Evolutionary conservation across 2,329 filamentous ascomycete genomes (phyloP).

Genomic region (Madurella fahalii): DNA sequence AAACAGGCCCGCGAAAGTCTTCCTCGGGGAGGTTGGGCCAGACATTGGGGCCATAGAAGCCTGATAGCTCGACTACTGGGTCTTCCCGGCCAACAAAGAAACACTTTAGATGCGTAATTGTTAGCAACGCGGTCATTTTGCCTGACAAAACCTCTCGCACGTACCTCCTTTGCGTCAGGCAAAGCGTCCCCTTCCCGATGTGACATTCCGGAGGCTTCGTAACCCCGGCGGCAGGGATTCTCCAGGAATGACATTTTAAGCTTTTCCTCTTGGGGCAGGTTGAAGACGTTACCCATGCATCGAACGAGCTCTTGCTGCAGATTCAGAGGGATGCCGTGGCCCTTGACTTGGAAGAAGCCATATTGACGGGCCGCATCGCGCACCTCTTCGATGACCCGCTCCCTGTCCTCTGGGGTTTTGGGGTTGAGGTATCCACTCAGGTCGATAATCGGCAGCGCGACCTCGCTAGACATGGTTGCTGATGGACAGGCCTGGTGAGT

Average conservation of each 20-base stretch:
- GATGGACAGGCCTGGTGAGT: too few relatives aligned
- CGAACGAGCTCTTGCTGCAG: conserved; percentile 13
- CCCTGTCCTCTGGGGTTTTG: too few relatives aligned
- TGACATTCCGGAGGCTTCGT: conserved; percentile 24
- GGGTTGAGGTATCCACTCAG: too few relatives aligned
- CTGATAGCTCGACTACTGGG: conserved; percentile 21
- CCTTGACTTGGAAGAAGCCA: conserved; percentile 26
- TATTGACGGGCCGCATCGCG: conserved; percentile 13
- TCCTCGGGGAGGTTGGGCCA: conserved; percentile 31
- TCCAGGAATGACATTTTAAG: conserved; percentile 15
- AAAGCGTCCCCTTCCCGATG: conserved; percentile 21
- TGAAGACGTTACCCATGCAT: conserved; percentile 16
- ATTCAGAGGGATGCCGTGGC: conserved; percentile 22
- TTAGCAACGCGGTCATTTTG: too few relatives aligned
- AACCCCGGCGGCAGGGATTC: conserved; percentile 26
- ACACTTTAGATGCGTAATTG: conserved; percentile 7
- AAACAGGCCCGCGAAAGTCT: conserved; percentile 29
- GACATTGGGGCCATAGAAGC: conserved; percentile 31
- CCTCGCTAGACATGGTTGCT: too few relatives aligned
- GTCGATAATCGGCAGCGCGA: too few relatives aligned
- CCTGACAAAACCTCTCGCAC: background rate
- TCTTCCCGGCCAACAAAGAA: conserved; percentile 27
- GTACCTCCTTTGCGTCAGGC: conserved; percentile 29
- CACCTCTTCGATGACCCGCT: conserved; percentile 17
- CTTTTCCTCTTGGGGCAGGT: conserved; percentile 22